Conservation (phyloP, 139 green algal genomes). For the Microglena sp. region DNA sequence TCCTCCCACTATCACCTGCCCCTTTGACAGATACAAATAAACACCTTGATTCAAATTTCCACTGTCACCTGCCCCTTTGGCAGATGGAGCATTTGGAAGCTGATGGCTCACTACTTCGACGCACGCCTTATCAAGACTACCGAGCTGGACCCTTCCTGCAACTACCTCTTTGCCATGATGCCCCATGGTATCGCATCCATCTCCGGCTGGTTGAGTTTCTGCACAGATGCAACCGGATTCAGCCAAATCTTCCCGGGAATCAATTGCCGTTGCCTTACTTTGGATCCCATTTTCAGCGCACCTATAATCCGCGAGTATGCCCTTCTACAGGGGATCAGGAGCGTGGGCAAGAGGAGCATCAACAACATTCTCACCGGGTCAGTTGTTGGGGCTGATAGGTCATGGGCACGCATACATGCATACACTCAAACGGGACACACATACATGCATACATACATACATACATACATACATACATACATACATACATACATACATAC, state of each 20-base stretch:
- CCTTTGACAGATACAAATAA: too few relatives aligned
- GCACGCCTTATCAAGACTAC: constrained; percentile 40
- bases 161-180: constrained; percentile 37
- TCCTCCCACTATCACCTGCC: too few relatives aligned
- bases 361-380: background rate
- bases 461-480: constrained; percentile 6
- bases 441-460: constrained; percentile 6
- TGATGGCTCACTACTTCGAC: constrained; percentile 33
- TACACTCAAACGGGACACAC: background rate
- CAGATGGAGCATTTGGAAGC: constrained; percentile 37
- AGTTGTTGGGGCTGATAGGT: background rate
- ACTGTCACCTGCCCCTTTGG: too few relatives aligned
- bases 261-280: too few relatives aligned
- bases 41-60: too few relatives aligned
- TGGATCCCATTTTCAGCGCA: background rate
- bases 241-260: too few relatives aligned
- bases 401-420: background rate
- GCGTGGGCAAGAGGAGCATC: background rate
- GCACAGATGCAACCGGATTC: too few relatives aligned
- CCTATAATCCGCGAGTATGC: background rate
- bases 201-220: too few relatives aligned
- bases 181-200: constrained; percentile 45
- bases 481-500: constrained; percentile 8
- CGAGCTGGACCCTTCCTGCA: constrained; percentile 31
- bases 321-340: background rate